phyloP scores from a whole-genome alignment of 176 grass and related monocot species.

The Musa troglodytarum region DNA sequence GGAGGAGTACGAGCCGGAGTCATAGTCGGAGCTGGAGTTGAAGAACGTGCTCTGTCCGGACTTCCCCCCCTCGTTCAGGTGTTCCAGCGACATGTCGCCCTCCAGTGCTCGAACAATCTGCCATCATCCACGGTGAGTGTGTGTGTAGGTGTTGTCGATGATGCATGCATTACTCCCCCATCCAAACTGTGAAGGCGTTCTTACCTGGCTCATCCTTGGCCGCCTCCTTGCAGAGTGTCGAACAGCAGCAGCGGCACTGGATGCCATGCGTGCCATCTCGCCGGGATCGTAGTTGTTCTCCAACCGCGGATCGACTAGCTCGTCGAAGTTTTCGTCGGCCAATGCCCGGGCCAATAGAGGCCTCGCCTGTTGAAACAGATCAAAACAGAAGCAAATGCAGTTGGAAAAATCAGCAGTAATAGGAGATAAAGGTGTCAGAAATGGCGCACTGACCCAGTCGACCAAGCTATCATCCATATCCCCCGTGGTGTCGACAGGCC shows the following conservation, averaged over 20 bases:
- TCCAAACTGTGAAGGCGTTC: background rate
- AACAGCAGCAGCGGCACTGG: slow-evolving; percentile 35
- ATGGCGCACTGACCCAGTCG: slow-evolving; percentile 34
- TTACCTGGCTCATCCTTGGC: slow-evolving; percentile 43
- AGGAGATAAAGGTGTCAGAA: background rate
- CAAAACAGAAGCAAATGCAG: background rate
- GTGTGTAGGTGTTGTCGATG: too few species aligned
- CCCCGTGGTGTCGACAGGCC: slow-evolving; percentile 29
- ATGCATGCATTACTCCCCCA: too few species aligned
- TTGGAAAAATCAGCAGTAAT: too few species aligned
- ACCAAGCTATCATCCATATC: slow-evolving; percentile 59
- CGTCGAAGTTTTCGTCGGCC: slow-evolving; percentile 5
- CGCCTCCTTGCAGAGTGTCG: slow-evolving; percentile 38
- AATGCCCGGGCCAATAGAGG: slow-evolving; percentile 24
- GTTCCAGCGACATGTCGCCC: slow-evolving; percentile 74
- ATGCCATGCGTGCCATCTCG: slow-evolving; percentile 36
- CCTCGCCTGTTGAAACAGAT: slow-evolving; percentile 15
- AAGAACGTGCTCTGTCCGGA: slow-evolving; percentile 74
- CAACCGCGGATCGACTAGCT: slow-evolving; percentile 32
- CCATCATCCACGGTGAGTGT: background rate
- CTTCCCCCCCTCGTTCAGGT: slow-evolving; percentile 77
- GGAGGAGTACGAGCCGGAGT: slow-evolving; percentile 53
- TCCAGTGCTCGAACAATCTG: slow-evolving; percentile 86
- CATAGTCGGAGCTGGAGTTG: slow-evolving; percentile 49
- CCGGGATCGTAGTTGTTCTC: slow-evolving; percentile 15